Evolutionary conservation across 2,329 filamentous ascomycete genomes (phyloP).

Genomic region (Fusarium decemcellulare): DNA sequence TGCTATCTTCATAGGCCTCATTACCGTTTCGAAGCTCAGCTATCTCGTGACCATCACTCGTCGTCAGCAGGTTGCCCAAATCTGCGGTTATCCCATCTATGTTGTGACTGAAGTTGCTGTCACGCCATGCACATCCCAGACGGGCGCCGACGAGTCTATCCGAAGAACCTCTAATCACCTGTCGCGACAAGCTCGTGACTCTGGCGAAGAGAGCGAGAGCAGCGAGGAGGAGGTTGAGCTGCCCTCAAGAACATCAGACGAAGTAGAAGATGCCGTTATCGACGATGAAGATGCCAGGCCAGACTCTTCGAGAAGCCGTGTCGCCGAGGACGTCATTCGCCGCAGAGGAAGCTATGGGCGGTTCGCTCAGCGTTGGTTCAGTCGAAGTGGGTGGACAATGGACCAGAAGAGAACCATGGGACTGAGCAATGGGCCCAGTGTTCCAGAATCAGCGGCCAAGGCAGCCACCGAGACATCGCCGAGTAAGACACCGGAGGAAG

Average conservation of each 20-base stretch:
- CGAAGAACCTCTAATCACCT: conserved; percentile 67
- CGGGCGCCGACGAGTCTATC: conserved; percentile 82
- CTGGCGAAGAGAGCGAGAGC: conserved; percentile 60
- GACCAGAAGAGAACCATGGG: conserved; percentile 80
- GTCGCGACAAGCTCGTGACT: conserved; percentile 55
- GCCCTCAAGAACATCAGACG: conserved; percentile 54
- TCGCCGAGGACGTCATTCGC: conserved; percentile 90
- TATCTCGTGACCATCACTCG: conserved; percentile 91
- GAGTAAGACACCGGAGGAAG: conserved; percentile 57
- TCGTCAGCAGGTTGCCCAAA: conserved; percentile 89
- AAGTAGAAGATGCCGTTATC: conserved; percentile 59
- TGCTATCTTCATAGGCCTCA: conserved; percentile 72
- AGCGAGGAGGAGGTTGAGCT: conserved; percentile 62
- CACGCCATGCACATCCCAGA: conserved; percentile 86
- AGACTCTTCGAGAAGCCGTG: conserved; percentile 67
- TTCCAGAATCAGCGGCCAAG: conserved; percentile 32
- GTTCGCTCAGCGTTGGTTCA: conserved; percentile 94
- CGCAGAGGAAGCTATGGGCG: conserved; percentile 87
- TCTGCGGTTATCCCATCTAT: conserved; percentile 87
- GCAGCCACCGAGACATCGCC: conserved; percentile 31
- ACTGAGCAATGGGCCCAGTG: conserved; percentile 64
- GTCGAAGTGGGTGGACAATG: conserved; percentile 83
- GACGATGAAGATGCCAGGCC: conserved; percentile 52
- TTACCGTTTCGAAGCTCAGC: conserved; percentile 84
- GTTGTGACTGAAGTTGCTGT: conserved; percentile 90